phyloP scores from a whole-genome alignment of 1,284 basidiomycete species.

The Fomitopsis betulina region DNA sequence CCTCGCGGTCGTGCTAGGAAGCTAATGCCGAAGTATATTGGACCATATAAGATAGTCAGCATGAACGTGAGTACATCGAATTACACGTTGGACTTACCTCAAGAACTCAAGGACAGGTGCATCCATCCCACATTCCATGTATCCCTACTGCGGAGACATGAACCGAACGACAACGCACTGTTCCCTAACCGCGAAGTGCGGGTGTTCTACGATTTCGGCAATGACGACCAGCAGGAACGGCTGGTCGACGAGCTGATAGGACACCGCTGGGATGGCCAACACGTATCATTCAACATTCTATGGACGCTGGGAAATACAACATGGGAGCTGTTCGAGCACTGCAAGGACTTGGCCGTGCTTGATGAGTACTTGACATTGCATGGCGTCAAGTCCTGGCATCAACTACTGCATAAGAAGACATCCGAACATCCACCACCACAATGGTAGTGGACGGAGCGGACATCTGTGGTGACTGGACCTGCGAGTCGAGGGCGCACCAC shows the following conservation, averaged over 20 bases:
- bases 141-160: constrained; percentile 15
- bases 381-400: constrained; percentile 2
- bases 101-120: constrained; percentile 14
- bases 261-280: constrained; percentile 14
- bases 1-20: constrained; percentile 29
- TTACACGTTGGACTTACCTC: constrained; percentile 24
- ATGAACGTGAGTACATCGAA: constrained; percentile 13
- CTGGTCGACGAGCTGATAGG: constrained; percentile 17
- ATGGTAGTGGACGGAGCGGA: not conserved
- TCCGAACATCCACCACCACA: not conserved
- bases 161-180: constrained; percentile 17
- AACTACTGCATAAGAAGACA: not conserved
- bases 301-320: constrained; percentile 15
- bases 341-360: constrained; percentile 16
- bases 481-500: not conserved
- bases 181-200: constrained; percentile 19
- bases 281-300: constrained; percentile 14
- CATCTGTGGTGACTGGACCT: not conserved
- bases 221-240: constrained; percentile 16
- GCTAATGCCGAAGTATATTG: constrained; percentile 28
- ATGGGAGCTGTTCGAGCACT: constrained; percentile 13
- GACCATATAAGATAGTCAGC: constrained; percentile 24
- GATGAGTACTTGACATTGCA: constrained; percentile 18
- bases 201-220: constrained; percentile 22
- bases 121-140: constrained; percentile 27